Base-by-base conservation (phyloP, 768 basidiomycete genomes). In the Tubosaeta sp. region DNA sequence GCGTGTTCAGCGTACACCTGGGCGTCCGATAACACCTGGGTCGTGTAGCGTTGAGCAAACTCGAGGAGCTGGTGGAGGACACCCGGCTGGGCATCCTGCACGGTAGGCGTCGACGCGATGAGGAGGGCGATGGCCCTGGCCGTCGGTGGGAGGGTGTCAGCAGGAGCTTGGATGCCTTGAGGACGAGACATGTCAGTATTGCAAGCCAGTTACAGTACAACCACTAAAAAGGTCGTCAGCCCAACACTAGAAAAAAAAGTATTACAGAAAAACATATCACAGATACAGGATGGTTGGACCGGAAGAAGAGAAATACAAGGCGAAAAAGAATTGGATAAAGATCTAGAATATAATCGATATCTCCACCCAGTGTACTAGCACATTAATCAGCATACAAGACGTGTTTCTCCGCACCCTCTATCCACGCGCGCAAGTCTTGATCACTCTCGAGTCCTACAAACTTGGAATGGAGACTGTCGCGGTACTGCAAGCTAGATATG, bases 1-100 rank as follows among this genome's bases (percentile, higher is more conserved):
- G 87, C 91, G 65, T 93, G 91, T 59, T 93, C 91, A 14, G 90
- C 86, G 65, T 93, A 93, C 17, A 91, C 87, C 57, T 83, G 83
- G 29, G 89, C 90, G 69, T 93, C 91, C 10, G 87, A 85, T 39
- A 93, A 72, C 27, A 91, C 86, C 59, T 93, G 89, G 8, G 83
- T 76, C 2, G 90, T 87, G 67, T 93, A 93, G 53, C 91, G 73
- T 64, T 92, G 85, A 0, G 91, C 81, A 59, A 93, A 91, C 67
- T 93, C 91, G 50, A 93, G 82, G 8, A 93, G 79, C 62, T 93
- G 91, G 60, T 91, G 88, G 10, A 93, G 76, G 11, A 93, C 91
- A 5, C 83, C 87, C 3, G 91, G 91, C 56, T 93, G 91, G 1
- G 86, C 82, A 71, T 93, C 91, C 54, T 91, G 87, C 1, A 93